Base-by-base conservation (phyloP, 2,329 filamentous ascomycete species). In the Penicillium sp. region DNA sequence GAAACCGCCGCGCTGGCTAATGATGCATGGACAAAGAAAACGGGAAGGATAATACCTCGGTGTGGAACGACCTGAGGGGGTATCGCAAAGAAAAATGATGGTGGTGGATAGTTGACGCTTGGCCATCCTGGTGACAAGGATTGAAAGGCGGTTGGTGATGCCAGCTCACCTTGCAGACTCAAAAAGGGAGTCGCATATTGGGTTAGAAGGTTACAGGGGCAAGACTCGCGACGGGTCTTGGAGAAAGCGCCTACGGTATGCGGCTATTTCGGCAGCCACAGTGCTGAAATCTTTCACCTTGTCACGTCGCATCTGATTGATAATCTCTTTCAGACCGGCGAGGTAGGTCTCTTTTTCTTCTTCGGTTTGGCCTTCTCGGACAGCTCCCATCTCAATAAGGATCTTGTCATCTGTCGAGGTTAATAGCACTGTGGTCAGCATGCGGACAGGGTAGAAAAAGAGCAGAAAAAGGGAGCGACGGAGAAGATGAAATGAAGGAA, bases 231-330 rank as follows among this genome's bases (percentile, higher is more conserved):
- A 71, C 44, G 68, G 65, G 58, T 76, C 73, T 62, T 74, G 65
- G 32, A 75, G 70, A 57, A 75, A 76, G 60, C 71, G 72, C 66
- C 74, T 74, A 71, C 75, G 74, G 65, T 78, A 78, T 59, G 69
- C 69, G 57, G 72, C 73, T 64, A 78, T 75, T 56, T 75, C 74
- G 48, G 66, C 61, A 44, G 75, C 75, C 60, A 78, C 73, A 44
- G 69, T 71, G 56, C 66, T 70, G 56, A 78, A 75, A 49, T 78
- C 75, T 65, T 75, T 76, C 66, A 77, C 72, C 62, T 74, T 74
- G 57, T 72, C 68, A 58, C 68, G 68, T 53, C 74, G 73, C 69
- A 78, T 70, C 43, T 74, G 71, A 59, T 75, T 74, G 66, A 78
- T 76, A 46, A 75, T 72, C 52, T 72, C 66, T 54, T 75, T 77